Conservation (phyloP, 805 yeast genomes). For the Yamadazyma kitorensis region DNA sequence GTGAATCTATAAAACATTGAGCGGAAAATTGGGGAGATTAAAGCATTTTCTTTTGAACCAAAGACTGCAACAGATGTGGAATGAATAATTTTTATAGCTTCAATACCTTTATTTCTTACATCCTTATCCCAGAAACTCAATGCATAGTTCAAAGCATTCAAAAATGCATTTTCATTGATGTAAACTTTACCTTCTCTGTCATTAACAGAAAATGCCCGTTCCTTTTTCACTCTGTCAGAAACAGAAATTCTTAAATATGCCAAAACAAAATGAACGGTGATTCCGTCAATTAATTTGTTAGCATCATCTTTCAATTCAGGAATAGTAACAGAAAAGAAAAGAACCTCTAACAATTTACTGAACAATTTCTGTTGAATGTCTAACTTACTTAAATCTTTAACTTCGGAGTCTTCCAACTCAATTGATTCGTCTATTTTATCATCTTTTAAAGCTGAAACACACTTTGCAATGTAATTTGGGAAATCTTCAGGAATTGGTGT, state of each 20-base stretch:
- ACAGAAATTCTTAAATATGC: constrained; percentile 74
- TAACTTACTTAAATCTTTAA: constrained; percentile 48
- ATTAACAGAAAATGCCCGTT: constrained; percentile 67
- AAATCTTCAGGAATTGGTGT: constrained; percentile 47
- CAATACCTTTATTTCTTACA: constrained; percentile 69
- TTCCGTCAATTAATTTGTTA: constrained; percentile 51
- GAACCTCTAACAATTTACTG: constrained; percentile 59
- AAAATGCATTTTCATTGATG: constrained; percentile 65
- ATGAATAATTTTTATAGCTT: constrained; percentile 61
- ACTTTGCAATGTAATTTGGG: constrained; percentile 44
- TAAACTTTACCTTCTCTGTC: constrained; percentile 76
- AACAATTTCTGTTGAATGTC: constrained; percentile 65
- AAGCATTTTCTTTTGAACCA: constrained; percentile 62
- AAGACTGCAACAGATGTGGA: constrained; percentile 62
- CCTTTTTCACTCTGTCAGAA: constrained; percentile 62
- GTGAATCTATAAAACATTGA: constrained; percentile 77
- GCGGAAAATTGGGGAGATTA: constrained; percentile 72
- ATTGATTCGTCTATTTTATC: constrained; percentile 34
- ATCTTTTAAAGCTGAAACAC: constrained; percentile 43
- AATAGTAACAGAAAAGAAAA: constrained; percentile 75
- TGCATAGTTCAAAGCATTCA: constrained; percentile 76
- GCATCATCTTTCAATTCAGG: constrained; percentile 74
- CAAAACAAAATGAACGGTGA: constrained; percentile 77
- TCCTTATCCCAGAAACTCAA: constrained; percentile 71
- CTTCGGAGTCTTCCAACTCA: constrained; percentile 39